These are phyloP conservation scores for Vanilla planifolia DNA, from an alignment of 106 monocot genomes.

Conservation along the genomic window DNA sequence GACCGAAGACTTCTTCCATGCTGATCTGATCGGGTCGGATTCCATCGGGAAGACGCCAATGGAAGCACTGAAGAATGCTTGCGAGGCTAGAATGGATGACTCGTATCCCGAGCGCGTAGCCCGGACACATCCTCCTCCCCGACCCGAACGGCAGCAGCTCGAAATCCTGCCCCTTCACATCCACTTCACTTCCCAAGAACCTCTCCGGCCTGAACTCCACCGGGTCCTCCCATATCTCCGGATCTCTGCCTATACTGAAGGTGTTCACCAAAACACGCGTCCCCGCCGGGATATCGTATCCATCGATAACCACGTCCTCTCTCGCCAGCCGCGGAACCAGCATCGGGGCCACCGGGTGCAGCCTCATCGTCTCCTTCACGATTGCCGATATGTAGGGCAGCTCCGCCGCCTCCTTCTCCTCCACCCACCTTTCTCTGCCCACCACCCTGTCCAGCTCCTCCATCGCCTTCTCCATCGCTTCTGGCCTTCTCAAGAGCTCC, in stretches of 20 bases:
- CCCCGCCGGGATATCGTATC: constrained; percentile 34
- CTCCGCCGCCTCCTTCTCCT: constrained; percentile 32
- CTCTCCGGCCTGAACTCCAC: constrained; percentile 46
- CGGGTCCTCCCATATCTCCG: constrained; percentile 36
- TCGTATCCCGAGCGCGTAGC: constrained; percentile 32
- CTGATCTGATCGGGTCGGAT: constrained; percentile 22
- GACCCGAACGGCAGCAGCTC: constrained; percentile 49
- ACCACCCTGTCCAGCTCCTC: constrained; percentile 60
- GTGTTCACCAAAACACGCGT: constrained; percentile 21
- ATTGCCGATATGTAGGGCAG: constrained; percentile 54
- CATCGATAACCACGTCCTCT: constrained; percentile 26
- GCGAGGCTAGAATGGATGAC: constrained; percentile 27
- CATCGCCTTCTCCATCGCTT: constrained; percentile 33
- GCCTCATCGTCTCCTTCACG: constrained; percentile 52
- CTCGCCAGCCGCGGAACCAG: constrained; percentile 39
- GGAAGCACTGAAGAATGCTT: constrained; percentile 31
- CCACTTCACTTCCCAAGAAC: constrained; percentile 39
- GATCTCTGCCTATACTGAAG: constrained; percentile 25
- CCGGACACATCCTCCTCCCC: constrained; percentile 37
- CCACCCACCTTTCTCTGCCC: constrained; percentile 42
- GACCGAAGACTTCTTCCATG: constrained; percentile 63
- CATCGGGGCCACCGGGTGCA: constrained; percentile 60
- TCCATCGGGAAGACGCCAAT: constrained; percentile 35
- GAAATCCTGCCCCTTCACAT: constrained; percentile 47
- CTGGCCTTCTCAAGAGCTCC: constrained; percentile 42